A percentile compares a stretch with the other conserved stretches of the same genome.
Evolutionary conservation across 129 eudicot genomes (phyloP).

Genomic region (Pulicaria dysenterica): DNA sequence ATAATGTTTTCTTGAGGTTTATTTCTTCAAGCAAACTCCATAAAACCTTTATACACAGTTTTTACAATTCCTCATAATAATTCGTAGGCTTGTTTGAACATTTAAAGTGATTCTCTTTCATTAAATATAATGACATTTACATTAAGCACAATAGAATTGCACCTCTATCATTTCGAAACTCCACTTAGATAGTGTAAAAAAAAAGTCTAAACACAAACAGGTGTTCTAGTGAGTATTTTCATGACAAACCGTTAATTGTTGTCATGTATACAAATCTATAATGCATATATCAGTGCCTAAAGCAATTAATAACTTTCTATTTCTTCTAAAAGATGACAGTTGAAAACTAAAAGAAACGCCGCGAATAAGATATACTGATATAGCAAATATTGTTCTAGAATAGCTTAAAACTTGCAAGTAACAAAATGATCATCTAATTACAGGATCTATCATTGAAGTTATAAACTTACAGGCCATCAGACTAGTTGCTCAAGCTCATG

Average conservation of each 20-base stretch:
- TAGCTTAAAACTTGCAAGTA: not conserved
- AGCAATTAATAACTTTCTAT: not conserved
- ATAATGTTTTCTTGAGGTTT: not conserved
- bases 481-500: conserved; percentile 19
- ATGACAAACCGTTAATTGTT: not conserved
- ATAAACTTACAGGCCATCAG: not conserved
- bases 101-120: not conserved
- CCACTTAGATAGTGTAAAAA: not conserved
- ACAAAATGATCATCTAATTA: not conserved
- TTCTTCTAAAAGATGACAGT: conserved; percentile 1
- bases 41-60: not conserved
- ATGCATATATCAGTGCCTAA: conserved; percentile 8
- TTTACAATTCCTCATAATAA: not conserved
- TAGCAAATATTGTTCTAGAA: not conserved
- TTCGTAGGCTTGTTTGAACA: not conserved
- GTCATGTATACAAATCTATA: conserved; percentile 2
- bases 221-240: not conserved
- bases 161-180: not conserved
- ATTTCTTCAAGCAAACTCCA: not conserved
- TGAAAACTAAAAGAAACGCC: not conserved
- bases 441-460: not conserved
- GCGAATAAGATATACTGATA: not conserved
- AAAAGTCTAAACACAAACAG: not conserved
- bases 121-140: not conserved
- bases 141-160: not conserved